Conservation (phyloP, 2,329 filamentous ascomycete genomes). For the Verticillium nonalfalfae region DNA sequence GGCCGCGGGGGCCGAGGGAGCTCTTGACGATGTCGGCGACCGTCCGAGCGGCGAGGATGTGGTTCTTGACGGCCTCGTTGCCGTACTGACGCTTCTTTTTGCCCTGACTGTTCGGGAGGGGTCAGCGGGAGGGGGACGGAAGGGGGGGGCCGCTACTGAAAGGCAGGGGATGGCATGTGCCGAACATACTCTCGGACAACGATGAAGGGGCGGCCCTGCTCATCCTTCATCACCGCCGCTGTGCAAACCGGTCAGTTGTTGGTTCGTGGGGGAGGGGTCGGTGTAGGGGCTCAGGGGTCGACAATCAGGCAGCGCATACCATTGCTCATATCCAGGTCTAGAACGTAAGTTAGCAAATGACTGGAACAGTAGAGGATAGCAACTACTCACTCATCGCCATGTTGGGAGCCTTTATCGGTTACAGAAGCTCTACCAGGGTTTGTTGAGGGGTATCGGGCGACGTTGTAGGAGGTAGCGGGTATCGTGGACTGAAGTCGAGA, state of each 20-base stretch:
- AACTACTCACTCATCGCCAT: slow-evolving; percentile 18
- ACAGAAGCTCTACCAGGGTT: not conserved
- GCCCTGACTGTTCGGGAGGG: slow-evolving; percentile 61
- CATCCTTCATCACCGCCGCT: slow-evolving; percentile 86
- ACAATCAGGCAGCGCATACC: slow-evolving; percentile 44
- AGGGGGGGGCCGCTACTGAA: not conserved
- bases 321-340: slow-evolving; percentile 79
- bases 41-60: slow-evolving; percentile 93
- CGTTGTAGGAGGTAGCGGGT: not conserved
- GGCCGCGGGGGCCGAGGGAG: slow-evolving; percentile 87
- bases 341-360: slow-evolving; percentile 25
- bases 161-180: slow-evolving; percentile 2
- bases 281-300: not conserved
- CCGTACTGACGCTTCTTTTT: slow-evolving; percentile 97
- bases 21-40: slow-evolving; percentile 97
- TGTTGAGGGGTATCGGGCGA: not conserved
- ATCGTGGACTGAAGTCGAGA: not conserved
- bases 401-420: slow-evolving; percentile 2
- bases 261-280: not conserved
- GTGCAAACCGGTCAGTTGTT: not conserved
- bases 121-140: slow-evolving; percentile 9
- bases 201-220: slow-evolving; percentile 95
- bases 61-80: slow-evolving; percentile 95
- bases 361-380: not conserved
- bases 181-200: slow-evolving; percentile 86